Conservation (phyloP, 2,329 filamentous ascomycete species). For the Aureobasidium sp. region DNA sequence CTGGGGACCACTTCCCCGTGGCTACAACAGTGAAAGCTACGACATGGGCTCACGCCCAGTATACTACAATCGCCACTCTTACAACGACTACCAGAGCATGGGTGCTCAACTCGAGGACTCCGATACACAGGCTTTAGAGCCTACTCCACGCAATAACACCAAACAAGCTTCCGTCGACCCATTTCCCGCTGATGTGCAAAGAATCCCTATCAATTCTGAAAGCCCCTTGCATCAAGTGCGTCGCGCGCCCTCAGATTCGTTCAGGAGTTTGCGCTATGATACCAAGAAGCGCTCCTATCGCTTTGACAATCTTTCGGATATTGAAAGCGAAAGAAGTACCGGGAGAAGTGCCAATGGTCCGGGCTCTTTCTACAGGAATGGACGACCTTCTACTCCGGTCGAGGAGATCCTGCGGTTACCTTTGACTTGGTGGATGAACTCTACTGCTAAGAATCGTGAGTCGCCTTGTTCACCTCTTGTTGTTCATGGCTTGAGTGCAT, state of each 20-base stretch:
- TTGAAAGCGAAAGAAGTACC: neutral
- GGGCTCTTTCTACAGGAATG: slow-evolving; percentile 1
- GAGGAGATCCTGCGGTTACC: slow-evolving; percentile 8
- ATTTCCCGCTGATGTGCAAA: neutral
- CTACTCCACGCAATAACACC: neutral
- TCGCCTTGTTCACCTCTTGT: neutral
- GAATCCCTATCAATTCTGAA: neutral
- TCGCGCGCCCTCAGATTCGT: neutral
- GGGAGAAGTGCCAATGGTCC: neutral
- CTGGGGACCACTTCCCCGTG: neutral
- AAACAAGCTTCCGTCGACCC: slow-evolving; percentile 6
- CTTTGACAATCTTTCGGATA: slow-evolving; percentile 1
- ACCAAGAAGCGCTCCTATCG: neutral
- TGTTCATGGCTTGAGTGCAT: too few species aligned
- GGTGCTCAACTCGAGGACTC: neutral
- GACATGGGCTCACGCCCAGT: neutral
- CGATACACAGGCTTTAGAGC: neutral
- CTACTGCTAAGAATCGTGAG: slow-evolving; percentile 12
- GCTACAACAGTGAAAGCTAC: neutral
- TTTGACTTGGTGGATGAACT: slow-evolving; percentile 14
- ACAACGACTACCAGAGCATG: neutral
- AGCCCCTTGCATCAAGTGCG: neutral
- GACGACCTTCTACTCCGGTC: neutral
- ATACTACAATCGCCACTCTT: neutral
- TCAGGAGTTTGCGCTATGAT: neutral